Evolutionary conservation across 345 rosid species (phyloP).

Genomic region (Theobroma cacao): DNA sequence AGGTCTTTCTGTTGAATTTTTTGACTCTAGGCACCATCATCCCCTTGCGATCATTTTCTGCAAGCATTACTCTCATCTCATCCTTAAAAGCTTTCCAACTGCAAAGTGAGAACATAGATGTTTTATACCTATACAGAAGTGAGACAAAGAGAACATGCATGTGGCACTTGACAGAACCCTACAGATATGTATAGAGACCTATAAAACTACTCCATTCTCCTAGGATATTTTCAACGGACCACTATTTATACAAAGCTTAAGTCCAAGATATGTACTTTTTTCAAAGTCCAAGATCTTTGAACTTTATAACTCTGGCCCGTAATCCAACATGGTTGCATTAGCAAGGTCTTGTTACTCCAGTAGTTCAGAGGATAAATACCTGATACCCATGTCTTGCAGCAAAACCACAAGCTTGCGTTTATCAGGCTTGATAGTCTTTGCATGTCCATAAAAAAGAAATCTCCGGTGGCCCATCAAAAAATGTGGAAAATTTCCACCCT

Average conservation of each 20-base stretch:
- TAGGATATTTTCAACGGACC: neutral
- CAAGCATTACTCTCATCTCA: conserved; percentile 65
- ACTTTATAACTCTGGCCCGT: neutral
- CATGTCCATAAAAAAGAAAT: conserved; percentile 81
- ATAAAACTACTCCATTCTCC: neutral
- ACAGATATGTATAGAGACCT: neutral
- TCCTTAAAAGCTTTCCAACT: conserved; percentile 76
- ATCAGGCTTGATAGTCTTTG: conserved; percentile 84
- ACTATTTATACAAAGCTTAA: neutral
- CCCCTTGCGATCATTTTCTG: conserved; percentile 84
- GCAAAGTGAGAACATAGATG: conserved; percentile 28
- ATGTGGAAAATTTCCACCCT: conserved; percentile 96
- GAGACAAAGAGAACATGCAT: neutral
- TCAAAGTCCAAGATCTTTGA: neutral
- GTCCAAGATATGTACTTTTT: neutral
- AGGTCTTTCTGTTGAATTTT: conserved; percentile 83
- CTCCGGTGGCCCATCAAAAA: conserved; percentile 94
- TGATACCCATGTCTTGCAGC: conserved; percentile 68
- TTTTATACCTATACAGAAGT: neutral
- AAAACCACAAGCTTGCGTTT: conserved; percentile 75
- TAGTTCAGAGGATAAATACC: conserved; percentile 41
- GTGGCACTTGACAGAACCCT: neutral
- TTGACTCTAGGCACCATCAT: conserved; percentile 73
- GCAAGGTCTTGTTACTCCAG: neutral
- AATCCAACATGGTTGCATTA: neutral